Base-by-base conservation (phyloP, 768 basidiomycete genomes). In the Calocera viscosa region DNA sequence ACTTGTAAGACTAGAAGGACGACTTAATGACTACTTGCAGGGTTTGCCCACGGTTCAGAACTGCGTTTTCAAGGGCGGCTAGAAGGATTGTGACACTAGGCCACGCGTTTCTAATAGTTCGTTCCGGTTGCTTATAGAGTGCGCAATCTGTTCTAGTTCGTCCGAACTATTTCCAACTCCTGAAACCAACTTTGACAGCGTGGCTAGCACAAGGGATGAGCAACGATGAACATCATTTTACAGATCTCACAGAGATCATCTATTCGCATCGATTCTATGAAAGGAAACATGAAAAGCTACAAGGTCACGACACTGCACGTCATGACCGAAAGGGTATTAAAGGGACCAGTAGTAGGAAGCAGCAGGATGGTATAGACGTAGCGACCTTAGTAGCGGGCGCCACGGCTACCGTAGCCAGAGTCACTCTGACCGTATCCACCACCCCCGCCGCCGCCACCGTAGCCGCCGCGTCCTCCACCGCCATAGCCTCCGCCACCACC, bases 391-490 rank as follows among this genome's bases (percentile, higher is more conserved):
- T 40, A 67, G n/a, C 73, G 68, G 53, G 34, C 41, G 33, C 67
- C 66, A 1, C 69, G 68, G 35, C 69, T 67, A 34, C 71, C 71
- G 49, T 68, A 66, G 63, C 69, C 66, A 64, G 69, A 67, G 32
- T 64, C 53, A 19, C 63, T 38, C 26, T 43, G 28, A n/a, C 64
- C 64, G 35, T 63, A 32, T 32, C 72, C 69, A 26, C 71, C 65
- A 19, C 73, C 71, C 16, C 71, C 68, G 63, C 72, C 69, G 30
- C 71, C 65, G n/a, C 73, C 71, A n/a, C 71, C 68, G 35, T 64
- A 64, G 2, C 75, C 69, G 26, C 74, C 70, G 34, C 75, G 49
- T 1, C 75, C 69, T 49, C 74, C 72, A 64, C 74, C 70, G 19
- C 75, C 70, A 38, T 71, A 64, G 43, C 75, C 73, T 63, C 75